Evolutionary conservation across 805 yeast genomes (phyloP).

Genomic region (Starmera quercuum): DNA sequence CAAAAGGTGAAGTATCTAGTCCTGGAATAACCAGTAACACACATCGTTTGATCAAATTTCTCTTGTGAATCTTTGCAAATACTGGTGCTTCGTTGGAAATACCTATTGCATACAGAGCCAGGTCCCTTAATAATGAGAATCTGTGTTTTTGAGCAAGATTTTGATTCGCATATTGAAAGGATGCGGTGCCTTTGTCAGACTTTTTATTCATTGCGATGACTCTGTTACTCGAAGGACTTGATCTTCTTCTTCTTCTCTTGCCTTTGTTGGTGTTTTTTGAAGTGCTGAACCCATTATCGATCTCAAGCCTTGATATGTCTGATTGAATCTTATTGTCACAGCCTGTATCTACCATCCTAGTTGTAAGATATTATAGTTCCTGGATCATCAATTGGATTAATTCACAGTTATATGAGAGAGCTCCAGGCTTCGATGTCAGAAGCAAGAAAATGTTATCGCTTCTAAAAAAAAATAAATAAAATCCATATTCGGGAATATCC

Average conservation of each 20-base stretch:
- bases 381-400: too few species aligned
- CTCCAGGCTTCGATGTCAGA: too few species aligned
- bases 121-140: constrained; percentile 36
- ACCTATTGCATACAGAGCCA: constrained; percentile 26
- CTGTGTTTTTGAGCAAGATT: constrained; percentile 19
- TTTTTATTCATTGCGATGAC: neutral
- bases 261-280: neutral
- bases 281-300: too few species aligned
- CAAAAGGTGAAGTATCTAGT: constrained; percentile 39
- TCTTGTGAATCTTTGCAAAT: constrained; percentile 44
- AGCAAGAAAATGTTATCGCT: too few species aligned
- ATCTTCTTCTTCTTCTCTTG: neutral
- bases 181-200: neutral
- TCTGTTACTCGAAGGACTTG: neutral
- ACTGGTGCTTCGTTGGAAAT: constrained; percentile 28
- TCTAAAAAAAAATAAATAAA: too few species aligned
- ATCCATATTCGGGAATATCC: too few species aligned
- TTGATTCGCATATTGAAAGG: neutral
- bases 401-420: too few species aligned
- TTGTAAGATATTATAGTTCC: too few species aligned
- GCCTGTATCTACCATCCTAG: too few species aligned
- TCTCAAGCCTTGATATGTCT: too few species aligned
- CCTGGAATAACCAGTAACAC: constrained; percentile 64
- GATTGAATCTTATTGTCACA: too few species aligned
- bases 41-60: constrained; percentile 40